Conservation (phyloP, 805 yeast species). For the Pichia nanzhaoensis region DNA sequence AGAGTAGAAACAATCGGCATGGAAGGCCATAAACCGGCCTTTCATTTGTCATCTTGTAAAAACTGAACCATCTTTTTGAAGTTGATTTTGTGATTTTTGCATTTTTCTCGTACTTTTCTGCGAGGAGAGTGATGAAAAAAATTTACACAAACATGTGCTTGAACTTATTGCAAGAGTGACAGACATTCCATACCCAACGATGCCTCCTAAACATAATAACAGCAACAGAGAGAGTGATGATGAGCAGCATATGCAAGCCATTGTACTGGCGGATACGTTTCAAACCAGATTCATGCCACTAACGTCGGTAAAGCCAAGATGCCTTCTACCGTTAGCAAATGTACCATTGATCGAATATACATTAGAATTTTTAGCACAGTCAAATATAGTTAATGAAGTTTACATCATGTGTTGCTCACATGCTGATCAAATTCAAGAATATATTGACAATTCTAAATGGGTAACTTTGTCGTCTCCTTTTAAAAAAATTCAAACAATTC, state of each 20-base stretch:
- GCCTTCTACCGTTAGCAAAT: constrained; percentile 86
- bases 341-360: constrained; percentile 94
- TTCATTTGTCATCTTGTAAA: too few relatives aligned
- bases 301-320: constrained; percentile 79
- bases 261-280: constrained; percentile 90
- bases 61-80: too few relatives aligned
- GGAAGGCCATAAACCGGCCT: too few relatives aligned
- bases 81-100: too few relatives aligned
- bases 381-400: constrained; percentile 78
- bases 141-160: too few relatives aligned
- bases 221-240: constrained; percentile 33
- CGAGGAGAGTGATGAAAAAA: too few relatives aligned
- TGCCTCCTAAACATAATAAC: constrained; percentile 21
- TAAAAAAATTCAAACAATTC: constrained; percentile 63
- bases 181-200: constrained; percentile 1
- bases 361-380: constrained; percentile 83
- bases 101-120: too few relatives aligned
- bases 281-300: constrained; percentile 91
- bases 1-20: too few relatives aligned
- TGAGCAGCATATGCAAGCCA: constrained; percentile 80
- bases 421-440: constrained; percentile 79
- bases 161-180: too few relatives aligned
- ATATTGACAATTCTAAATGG: constrained; percentile 74
- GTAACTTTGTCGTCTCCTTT: constrained; percentile 67
- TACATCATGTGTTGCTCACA: constrained; percentile 86